Evolutionary conservation across 2,329 filamentous ascomycete species (phyloP), one percentile per base, ranked within the genome.

Genomic region (Coniochaeta sp.): DNA sequence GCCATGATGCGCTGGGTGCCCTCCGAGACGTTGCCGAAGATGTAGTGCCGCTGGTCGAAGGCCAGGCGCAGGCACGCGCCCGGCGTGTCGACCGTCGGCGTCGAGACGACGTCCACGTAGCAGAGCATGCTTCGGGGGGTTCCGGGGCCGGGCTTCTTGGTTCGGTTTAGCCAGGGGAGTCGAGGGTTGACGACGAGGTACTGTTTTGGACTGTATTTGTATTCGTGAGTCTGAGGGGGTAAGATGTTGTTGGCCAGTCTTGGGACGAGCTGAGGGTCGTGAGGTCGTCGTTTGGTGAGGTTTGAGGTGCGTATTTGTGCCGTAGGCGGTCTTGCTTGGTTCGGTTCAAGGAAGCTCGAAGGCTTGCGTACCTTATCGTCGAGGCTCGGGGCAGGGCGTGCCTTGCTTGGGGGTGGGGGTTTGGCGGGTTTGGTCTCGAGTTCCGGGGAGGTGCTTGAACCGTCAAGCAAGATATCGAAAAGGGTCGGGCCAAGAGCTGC

Each of bases 71-170:
- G 67, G 48, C 82, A 80, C 2, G 89, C 89, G 51, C 92, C 92
- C 1, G 85, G 81, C 18, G 91, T 96, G 69, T 99, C 94, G 53
- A 86, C 86, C 58, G 92, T 94, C 13, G 92, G 92, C 53, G 87
- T 87, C 16, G 85, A 87, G 55, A 92, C 67, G 60, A 97, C 71
- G 66, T 95, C 85, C 52, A 91, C 76, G 61, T 75, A 82, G 64
- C 79, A 86, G 60, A 84, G 78, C 91, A 96, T 96, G 56, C 73
- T 57, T 75, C 73, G 16, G 12, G 18, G 18, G 35, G 16, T 40
- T 16, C 35, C 10, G 18, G 18, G 14, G 14, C 20, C n/a, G 8
- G 16, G 6, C 12, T 22, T 16, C 18, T 40, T 22, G 4, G 18
- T 2, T 22, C 18, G n/a, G n/a, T n/a, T n/a, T n/a, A n/a, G n/a